Evolutionary conservation across 1,284 basidiomycete genomes (phyloP).

Genomic region (Ustilago cynodontis): DNA sequence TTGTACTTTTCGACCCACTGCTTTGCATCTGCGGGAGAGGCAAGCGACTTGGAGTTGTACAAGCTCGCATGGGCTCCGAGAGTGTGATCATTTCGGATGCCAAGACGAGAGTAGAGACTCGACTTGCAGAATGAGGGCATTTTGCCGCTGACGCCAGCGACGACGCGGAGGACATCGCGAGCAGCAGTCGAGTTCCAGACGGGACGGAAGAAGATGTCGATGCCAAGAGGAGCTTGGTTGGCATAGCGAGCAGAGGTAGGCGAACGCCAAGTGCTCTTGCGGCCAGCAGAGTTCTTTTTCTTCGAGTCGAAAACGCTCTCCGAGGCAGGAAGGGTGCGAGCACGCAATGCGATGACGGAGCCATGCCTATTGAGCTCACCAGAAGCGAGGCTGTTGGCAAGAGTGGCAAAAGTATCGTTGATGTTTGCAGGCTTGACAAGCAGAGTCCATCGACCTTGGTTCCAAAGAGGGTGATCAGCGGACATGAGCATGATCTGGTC

Average conservation of each 20-base stretch:
- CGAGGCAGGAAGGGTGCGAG: conserved; percentile 13
- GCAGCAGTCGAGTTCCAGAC: conserved; percentile 31
- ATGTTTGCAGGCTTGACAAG: conserved; percentile 18
- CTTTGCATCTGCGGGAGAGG: conserved; percentile 18
- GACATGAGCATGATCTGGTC: conserved; percentile 29
- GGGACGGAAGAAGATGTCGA: conserved; percentile 31
- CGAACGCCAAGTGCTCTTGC: conserved; percentile 9
- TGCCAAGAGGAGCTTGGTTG: conserved; percentile 13
- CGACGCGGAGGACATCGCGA: conserved; percentile 16
- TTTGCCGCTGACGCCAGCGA: conserved; percentile 22
- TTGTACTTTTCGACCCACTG: conserved; percentile 8
- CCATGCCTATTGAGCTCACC: conserved; percentile 20
- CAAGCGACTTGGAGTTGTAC: conserved; percentile 28
- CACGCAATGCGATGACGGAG: conserved; percentile 29
- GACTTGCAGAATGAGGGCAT: conserved; percentile 38
- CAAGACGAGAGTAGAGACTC: conserved; percentile 29
- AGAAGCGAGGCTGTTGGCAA: conserved; percentile 23
- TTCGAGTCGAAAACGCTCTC: conserved; percentile 16
- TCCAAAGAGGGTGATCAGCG: conserved; percentile 26
- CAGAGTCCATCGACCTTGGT: conserved; percentile 39
- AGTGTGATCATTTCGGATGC: conserved; percentile 20
- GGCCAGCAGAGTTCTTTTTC: conserved; percentile 17
- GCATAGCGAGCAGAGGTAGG: conserved; percentile 1
- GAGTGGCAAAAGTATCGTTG: conserved; percentile 13
- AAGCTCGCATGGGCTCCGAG: conserved; percentile 12